Percentiles rank a stretch among this genome's conserved stretches.
Conservation (phyloP, 2,329 filamentous ascomycete species). For the Curvularia sp. region DNA sequence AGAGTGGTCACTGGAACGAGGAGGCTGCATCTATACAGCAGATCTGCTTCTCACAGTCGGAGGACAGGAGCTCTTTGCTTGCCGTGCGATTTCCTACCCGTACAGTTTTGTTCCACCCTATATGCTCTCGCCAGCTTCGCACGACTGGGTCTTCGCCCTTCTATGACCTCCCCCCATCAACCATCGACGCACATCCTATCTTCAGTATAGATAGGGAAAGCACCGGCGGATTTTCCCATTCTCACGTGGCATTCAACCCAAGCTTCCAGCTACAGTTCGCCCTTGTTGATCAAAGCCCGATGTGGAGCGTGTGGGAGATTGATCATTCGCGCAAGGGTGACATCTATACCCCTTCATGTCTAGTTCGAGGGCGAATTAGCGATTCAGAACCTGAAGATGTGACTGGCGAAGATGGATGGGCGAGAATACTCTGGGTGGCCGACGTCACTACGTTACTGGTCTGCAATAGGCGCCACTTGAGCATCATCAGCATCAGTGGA, state of each 20-base stretch:
- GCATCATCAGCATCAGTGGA: conserved; percentile 46
- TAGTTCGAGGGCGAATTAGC: conserved; percentile 36
- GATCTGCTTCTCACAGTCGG: conserved; percentile 58
- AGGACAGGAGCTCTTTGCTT: conserved; percentile 56
- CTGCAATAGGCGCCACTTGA: conserved; percentile 56
- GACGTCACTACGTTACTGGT: conserved; percentile 60
- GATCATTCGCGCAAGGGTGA: conserved; percentile 30
- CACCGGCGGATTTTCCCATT: conserved; percentile 64
- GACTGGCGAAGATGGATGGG: conserved; percentile 57
- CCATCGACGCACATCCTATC: conserved; percentile 64
- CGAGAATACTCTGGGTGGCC: conserved; percentile 58
- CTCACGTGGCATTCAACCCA: conserved; percentile 71
- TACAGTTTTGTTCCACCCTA: conserved; percentile 58
- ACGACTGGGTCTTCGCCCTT: conserved; percentile 25
- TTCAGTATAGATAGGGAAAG: conserved; percentile 60
- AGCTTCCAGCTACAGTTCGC: conserved; percentile 67
- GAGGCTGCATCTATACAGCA: conserved; percentile 63
- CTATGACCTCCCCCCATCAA: conserved; percentile 53
- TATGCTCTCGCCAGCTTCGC: conserved; percentile 23
- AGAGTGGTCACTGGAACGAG: conserved; percentile 64
- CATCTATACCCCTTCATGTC: conserved; percentile 46
- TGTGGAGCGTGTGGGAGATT: conserved; percentile 74
- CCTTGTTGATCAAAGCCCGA: conserved; percentile 69
- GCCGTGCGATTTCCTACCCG: conserved; percentile 58
- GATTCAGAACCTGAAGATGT: conserved; percentile 2